Conservation (phyloP, 1,284 basidiomycete species). For the Ganoderma meredithae region DNA sequence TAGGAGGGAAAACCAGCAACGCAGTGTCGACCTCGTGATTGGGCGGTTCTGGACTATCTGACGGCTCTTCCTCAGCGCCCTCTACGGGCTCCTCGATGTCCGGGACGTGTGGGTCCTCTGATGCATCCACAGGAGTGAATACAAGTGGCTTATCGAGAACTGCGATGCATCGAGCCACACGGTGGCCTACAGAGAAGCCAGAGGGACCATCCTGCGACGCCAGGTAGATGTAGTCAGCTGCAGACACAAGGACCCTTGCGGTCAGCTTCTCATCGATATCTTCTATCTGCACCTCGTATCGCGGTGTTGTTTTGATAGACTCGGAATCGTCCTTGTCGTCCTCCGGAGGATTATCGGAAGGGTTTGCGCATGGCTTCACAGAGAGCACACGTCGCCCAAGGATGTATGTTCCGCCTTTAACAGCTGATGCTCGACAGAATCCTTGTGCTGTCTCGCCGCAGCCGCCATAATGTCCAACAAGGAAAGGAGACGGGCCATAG, state of each 20-base stretch:
- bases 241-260: slow-evolving; percentile 53
- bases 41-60: slow-evolving; percentile 34
- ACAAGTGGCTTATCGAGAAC: slow-evolving; percentile 62
- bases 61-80: slow-evolving; percentile 33
- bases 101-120: slow-evolving; percentile 19
- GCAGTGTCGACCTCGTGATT: slow-evolving; percentile 65
- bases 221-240: slow-evolving; percentile 42
- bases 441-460: slow-evolving; percentile 93
- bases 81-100: slow-evolving; percentile 28
- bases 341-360: slow-evolving; percentile 28
- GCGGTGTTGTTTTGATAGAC: not conserved
- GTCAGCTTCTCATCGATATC: slow-evolving; percentile 64
- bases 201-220: slow-evolving; percentile 4
- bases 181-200: slow-evolving; percentile 2
- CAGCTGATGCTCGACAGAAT: slow-evolving; percentile 90
- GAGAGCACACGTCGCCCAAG: slow-evolving; percentile 67
- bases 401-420: slow-evolving; percentile 86
- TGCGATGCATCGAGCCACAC: slow-evolving; percentile 71
- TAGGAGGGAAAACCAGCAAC: slow-evolving; percentile 86
- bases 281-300: slow-evolving; percentile 61
- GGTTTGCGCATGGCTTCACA: slow-evolving; percentile 36
- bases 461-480: slow-evolving; percentile 95
- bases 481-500: slow-evolving; percentile 91
- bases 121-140: slow-evolving; percentile 43
- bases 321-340: slow-evolving; percentile 16